These are phyloP conservation scores for Eucalyptus sp. DNA, from an alignment of 345 rosid genomes.

Conservation along the genomic window DNA sequence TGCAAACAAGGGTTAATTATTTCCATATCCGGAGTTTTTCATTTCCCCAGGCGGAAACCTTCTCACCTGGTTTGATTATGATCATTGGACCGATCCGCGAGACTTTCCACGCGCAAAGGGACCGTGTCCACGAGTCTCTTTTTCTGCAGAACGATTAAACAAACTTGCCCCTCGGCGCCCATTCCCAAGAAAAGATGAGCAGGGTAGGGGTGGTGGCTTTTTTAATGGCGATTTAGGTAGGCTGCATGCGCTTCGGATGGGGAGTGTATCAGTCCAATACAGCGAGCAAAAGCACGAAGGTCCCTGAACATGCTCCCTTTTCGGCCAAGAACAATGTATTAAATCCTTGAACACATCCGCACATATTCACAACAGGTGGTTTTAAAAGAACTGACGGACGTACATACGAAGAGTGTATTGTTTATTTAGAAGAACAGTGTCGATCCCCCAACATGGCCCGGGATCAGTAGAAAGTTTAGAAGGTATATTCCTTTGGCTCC, in stretches of 20 bases:
- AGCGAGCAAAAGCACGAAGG: background rate
- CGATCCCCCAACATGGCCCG: background rate
- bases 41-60: background rate
- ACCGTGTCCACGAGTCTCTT: background rate
- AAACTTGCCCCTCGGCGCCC: background rate
- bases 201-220: background rate
- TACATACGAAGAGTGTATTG: background rate
- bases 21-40: background rate
- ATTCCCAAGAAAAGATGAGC: background rate
- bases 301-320: background rate
- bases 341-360: background rate
- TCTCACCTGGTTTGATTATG: background rate
- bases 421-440: background rate
- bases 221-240: background rate
- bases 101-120: background rate
- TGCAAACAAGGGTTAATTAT: background rate
- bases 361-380: background rate
- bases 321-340: background rate
- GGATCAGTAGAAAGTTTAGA: background rate
- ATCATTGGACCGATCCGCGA: background rate
- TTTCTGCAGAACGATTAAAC: background rate
- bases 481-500: background rate
- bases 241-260: background rate
- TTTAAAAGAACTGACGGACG: background rate
- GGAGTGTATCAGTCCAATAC: background rate